A percentile compares a stretch with the other conserved stretches of the same genome.
These are phyloP conservation scores for Russula earlei DNA, from an alignment of 768 basidiomycete species.

Conservation along the genomic window DNA sequence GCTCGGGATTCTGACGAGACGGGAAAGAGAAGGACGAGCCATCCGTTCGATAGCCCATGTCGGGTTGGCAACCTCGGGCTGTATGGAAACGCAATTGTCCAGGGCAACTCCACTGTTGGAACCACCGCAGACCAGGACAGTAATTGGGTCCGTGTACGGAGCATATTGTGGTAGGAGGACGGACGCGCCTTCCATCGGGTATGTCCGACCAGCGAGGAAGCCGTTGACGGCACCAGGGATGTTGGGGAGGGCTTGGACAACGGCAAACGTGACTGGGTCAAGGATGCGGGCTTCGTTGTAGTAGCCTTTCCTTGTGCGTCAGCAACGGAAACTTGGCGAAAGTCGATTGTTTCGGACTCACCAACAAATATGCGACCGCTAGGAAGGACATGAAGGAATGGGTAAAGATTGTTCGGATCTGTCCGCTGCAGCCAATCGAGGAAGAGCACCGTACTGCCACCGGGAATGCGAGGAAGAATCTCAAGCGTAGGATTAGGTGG, in stretches of 20 bases:
- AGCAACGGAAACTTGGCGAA: not conserved
- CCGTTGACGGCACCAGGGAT: conserved; percentile 67
- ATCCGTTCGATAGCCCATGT: conserved; percentile 71
- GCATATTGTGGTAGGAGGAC: conserved; percentile 60
- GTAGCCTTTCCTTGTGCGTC: conserved; percentile 38
- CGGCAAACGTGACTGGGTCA: conserved; percentile 55
- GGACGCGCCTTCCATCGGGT: conserved; percentile 65
- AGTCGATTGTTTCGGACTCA: conserved; percentile 24
- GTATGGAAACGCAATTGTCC: conserved; percentile 64
- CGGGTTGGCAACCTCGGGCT: conserved; percentile 52
- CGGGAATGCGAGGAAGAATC: conserved; percentile 54
- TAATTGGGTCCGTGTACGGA: conserved; percentile 64
- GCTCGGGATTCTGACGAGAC: not conserved
- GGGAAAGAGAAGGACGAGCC: conserved; percentile 35
- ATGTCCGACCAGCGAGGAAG: conserved; percentile 61
- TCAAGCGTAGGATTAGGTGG: conserved; percentile 59
- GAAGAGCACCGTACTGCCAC: conserved; percentile 49
- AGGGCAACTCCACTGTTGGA: conserved; percentile 47
- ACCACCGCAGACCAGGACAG: conserved; percentile 70
- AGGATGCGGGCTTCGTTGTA: conserved; percentile 76
- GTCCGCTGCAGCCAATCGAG: conserved; percentile 61
- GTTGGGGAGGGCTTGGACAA: conserved; percentile 52
- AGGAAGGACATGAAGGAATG: conserved; percentile 65
- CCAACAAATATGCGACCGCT: conserved; percentile 63
- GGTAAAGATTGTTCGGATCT: conserved; percentile 74